Evolutionary conservation across 1,284 basidiomycete genomes (phyloP), one percentile per base, ranked within the genome.

Genomic region (Jaminaea rosea): DNA sequence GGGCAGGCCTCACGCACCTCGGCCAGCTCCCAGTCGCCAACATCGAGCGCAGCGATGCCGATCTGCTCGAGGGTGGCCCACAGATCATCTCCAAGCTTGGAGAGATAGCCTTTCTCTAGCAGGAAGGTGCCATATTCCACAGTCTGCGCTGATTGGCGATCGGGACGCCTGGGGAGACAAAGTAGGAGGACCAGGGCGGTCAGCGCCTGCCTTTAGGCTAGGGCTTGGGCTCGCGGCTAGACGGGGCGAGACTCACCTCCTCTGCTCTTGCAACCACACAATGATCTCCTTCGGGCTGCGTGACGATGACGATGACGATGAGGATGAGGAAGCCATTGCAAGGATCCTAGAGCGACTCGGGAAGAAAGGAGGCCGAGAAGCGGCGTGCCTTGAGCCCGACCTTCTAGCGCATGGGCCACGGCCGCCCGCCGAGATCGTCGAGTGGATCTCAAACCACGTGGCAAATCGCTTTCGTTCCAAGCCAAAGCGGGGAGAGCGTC

Each of bases 1-100:
- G 53, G 17, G 23, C 4, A 56, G 32, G 54, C 29, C 4, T 44
- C 6, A 79, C 86, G 63, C 72, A 93, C 90, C 69, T 87, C 83
- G 21, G 92, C 88, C n/a, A 89, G 76, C 47, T 87, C 82, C 34
- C 85, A 66, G 50, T 84, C 79, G 15, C 87, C 87, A 13, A 88
- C 75, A 68, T 97, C 92, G 48, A 94, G 77, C 0, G 93, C 83
- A 1, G 93, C 88, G 32, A 92, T 78, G 3, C 84, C 83, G 1
- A 96, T 78, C 69, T 96, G 91, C 72, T 97, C 93, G 13, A 92
- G 77, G 56, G 90, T 83, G 1, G 84, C 80, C 88, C 89, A 94
- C 7, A 71, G 67, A 56, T 67, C 59, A 39, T 62, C 62, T 19
- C 55, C 50, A 4, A 62, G 19, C 15, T 55, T 60, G 80, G 87